phyloP scores from a whole-genome alignment of 148 eudicot species.

The Vaccinium corymbosum region DNA sequence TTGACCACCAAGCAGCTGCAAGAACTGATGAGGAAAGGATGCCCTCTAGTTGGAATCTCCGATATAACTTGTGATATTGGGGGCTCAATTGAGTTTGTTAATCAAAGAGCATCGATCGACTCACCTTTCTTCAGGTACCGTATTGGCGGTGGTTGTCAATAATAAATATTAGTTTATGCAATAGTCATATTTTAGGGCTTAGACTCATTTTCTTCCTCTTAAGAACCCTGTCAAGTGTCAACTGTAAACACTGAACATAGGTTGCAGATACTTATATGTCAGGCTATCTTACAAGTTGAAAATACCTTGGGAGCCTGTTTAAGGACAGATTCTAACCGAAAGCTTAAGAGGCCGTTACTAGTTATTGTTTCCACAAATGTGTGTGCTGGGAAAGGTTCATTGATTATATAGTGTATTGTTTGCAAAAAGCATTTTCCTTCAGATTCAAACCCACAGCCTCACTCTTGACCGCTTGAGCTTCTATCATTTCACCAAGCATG shows the following conservation, averaged over 20 bases:
- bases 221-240: neutral
- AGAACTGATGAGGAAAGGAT: constrained; percentile 53
- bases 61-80: constrained; percentile 98
- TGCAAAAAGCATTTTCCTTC: neutral
- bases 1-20: constrained; percentile 74
- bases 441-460: neutral
- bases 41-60: constrained; percentile 81
- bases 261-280: constrained; percentile 4
- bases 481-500: constrained; percentile 3
- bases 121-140: constrained; percentile 88
- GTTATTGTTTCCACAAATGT: neutral
- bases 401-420: neutral
- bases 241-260: neutral
- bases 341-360: neutral
- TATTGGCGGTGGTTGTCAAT: neutral
- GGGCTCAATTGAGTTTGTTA: constrained; percentile 90
- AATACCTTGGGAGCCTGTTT: neutral
- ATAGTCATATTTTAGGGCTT: neutral
- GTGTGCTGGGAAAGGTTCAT: neutral
- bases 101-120: constrained; percentile 78
- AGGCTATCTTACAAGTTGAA: neutral
- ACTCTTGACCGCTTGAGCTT: neutral
- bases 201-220: neutral
- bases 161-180: neutral
- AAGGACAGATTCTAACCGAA: neutral